Evolutionary conservation across 768 basidiomycete genomes (phyloP), one percentile per base, ranked within the genome.

Genomic region (Boletus sp.): DNA sequence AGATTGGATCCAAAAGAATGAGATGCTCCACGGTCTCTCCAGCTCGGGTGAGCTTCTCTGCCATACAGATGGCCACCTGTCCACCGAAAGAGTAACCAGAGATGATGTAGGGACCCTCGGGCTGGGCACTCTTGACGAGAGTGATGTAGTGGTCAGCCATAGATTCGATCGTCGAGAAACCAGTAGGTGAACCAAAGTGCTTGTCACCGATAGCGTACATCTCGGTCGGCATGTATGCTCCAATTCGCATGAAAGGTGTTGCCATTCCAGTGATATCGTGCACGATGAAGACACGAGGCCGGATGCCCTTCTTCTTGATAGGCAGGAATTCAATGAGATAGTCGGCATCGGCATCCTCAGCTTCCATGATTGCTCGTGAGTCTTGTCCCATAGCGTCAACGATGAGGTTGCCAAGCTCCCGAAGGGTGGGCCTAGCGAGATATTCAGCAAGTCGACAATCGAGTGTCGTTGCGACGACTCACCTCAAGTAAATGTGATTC

Each of bases 191-290:
- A 32, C 69, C 69, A 32, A 70, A 70, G 54, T 71, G 65, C 30
- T 64, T 67, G 60, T 71, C 69, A 29, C 69, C 70, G 24, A 71
- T 71, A n/a, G 70, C 69, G 33, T 70, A 71, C 64, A 71, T 67
- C 64, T 71, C 69, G 45, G 58, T 69, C 1, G 69, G 67, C 69
- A 70, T 70, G 56, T 62, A 70, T 20, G 69, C 65, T 7, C 69
- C 70, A 28, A 70, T 69, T 12, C 69, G 65, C 69, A 70, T 70
- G 57, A 67, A 71, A 4, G 69, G 69, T 2, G 69, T 70, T 8
- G 65, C 69, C 67, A 70, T 71, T 37, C 69, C 69, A 4, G 69
- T 70, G 58, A 70, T 64, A 42, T 70, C 69, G 59, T 70, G 69
- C n/a, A 70, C 65, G 49, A 70, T 54, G 47, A 69, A 70, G 50